Conservation (phyloP, 1,284 basidiomycete genomes). For the Melampsora americana region DNA sequence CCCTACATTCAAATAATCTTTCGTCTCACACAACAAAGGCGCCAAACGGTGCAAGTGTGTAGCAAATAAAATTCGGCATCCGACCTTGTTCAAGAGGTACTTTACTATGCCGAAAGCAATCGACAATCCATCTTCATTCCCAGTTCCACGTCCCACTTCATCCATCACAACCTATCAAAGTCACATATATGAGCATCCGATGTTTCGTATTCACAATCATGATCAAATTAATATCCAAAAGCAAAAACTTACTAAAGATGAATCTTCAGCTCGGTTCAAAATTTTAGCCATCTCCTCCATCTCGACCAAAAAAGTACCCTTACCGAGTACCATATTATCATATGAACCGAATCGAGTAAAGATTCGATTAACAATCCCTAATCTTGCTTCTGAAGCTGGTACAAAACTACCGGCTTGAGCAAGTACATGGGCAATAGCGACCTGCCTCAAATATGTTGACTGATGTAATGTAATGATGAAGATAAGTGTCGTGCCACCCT, state of each 20-base stretch:
- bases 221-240: conserved; percentile 12
- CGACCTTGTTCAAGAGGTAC: conserved; percentile 70
- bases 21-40: conserved; percentile 61
- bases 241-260: conserved; percentile 65
- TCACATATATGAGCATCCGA: background rate
- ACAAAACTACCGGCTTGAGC: conserved; percentile 92
- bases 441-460: conserved; percentile 86
- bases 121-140: conserved; percentile 82
- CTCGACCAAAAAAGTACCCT: conserved; percentile 71
- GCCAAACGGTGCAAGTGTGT: conserved; percentile 95
- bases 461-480: conserved; percentile 57
- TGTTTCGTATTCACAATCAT: conserved; percentile 6
- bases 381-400: conserved; percentile 71
- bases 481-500: too few relatives aligned
- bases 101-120: conserved; percentile 88
- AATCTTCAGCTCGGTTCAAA: conserved; percentile 71
- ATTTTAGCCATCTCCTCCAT: conserved; percentile 59
- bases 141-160: conserved; percentile 93
- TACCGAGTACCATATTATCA: conserved; percentile 87
- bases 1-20: conserved; percentile 46
- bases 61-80: conserved; percentile 82
- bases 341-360: conserved; percentile 94
- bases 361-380: conserved; percentile 85
- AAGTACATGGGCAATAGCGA: conserved; percentile 81
- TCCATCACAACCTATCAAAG: conserved; percentile 81